Evolutionary conservation across 2,329 filamentous ascomycete species (phyloP).

Genomic region (Colletotrichum tamarilloi): DNA sequence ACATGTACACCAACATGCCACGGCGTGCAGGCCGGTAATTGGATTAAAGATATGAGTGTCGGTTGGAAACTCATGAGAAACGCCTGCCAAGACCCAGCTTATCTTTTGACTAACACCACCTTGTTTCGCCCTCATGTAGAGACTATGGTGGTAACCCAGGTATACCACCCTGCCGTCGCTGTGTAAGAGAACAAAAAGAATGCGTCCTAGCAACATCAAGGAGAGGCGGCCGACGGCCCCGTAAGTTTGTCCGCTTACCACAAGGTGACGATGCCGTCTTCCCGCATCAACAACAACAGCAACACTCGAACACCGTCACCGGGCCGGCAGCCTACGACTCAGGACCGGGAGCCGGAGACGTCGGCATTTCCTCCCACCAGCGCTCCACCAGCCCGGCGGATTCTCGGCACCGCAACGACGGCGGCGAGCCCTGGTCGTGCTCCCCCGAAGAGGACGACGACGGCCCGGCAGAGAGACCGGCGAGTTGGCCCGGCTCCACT

Average conservation of each 20-base stretch:
- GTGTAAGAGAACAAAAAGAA: conserved; percentile 49
- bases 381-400: neutral
- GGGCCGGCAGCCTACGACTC: neutral
- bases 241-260: conserved; percentile 25
- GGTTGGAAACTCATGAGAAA: neutral
- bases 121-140: conserved; percentile 36
- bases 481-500: conserved; percentile 27
- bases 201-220: conserved; percentile 54
- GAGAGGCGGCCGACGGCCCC: conserved; percentile 49
- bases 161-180: conserved; percentile 50
- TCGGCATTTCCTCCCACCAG: neutral
- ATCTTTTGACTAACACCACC: neutral
- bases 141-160: conserved; percentile 48
- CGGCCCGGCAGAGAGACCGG: conserved; percentile 11
- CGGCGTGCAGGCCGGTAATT: neutral
- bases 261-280: conserved; percentile 5
- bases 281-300: neutral
- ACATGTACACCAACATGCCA: no score
- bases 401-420: conserved; percentile 21
- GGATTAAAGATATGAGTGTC: neutral
- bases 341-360: neutral
- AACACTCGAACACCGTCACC: neutral
- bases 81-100: neutral
- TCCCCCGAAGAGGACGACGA: conserved; percentile 32
- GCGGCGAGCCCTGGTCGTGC: conserved; percentile 32